A percentile compares a stretch with the other conserved stretches of the same genome.
phyloP scores from a whole-genome alignment of 768 basidiomycete genomes.

The Astraeus odoratus region DNA sequence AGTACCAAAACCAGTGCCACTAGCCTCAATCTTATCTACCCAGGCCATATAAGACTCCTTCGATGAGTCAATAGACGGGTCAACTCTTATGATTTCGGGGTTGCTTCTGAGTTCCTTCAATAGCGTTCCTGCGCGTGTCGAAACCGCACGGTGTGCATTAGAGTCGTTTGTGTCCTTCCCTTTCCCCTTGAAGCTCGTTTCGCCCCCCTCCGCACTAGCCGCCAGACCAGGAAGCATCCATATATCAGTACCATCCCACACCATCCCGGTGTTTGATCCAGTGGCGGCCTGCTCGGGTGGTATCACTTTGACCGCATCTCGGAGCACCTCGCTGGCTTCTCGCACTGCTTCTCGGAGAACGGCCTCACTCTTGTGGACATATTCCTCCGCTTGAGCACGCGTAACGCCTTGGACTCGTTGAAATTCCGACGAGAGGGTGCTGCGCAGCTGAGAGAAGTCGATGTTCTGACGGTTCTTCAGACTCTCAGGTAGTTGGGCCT shows the following conservation, averaged over 20 bases:
- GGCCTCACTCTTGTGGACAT: constrained; percentile 67
- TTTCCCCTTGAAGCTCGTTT: constrained; percentile 27
- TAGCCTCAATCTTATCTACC: constrained; percentile 51
- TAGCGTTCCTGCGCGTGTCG: constrained; percentile 72
- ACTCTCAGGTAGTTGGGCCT: constrained; percentile 60
- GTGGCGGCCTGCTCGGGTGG: constrained; percentile 58
- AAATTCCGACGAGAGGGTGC: constrained; percentile 57
- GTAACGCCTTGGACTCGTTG: constrained; percentile 71
- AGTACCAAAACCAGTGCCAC: constrained; percentile 40
- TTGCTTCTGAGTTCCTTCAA: constrained; percentile 68
- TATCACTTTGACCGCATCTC: constrained; percentile 87
- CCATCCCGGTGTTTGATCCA: constrained; percentile 31
- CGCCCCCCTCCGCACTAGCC: constrained; percentile 14
- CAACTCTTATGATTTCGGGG: constrained; percentile 65
- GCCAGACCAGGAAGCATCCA: constrained; percentile 59
- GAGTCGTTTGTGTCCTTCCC: constrained; percentile 29
- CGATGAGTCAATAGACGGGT: constrained; percentile 62
- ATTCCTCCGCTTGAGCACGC: constrained; percentile 76
- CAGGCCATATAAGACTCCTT: constrained; percentile 53
- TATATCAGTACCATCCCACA: constrained; percentile 86
- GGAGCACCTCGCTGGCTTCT: constrained; percentile 75
- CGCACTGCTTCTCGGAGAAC: constrained; percentile 63
- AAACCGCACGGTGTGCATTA: constrained; percentile 47
- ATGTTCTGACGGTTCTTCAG: constrained; percentile 56
- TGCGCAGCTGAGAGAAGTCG: constrained; percentile 63